phyloP scores from a whole-genome alignment of 768 basidiomycete genomes.

The Lyophyllum atratum region DNA sequence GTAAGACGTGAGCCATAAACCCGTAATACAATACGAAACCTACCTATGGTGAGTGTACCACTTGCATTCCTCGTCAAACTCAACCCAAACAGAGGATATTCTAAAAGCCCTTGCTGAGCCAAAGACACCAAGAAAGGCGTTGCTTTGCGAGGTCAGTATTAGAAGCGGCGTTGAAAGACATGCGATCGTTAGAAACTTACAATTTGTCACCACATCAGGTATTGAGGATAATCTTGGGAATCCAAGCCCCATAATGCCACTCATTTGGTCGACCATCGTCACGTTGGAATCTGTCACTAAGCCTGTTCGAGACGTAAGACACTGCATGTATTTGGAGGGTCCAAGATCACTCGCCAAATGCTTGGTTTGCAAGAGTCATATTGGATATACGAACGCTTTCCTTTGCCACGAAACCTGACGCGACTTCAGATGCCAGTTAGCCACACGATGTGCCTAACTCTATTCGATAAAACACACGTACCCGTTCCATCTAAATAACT shows the following conservation, averaged over 20 bases:
- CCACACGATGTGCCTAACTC: not conserved
- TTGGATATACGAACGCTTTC: constrained; percentile 66
- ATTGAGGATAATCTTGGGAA: constrained; percentile 75
- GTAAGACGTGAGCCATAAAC: not conserved
- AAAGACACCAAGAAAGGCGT: constrained; percentile 68
- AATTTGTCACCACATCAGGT: constrained; percentile 42
- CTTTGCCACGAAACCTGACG: constrained; percentile 68
- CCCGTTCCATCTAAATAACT: constrained; percentile 72
- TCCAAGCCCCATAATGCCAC: constrained; percentile 75
- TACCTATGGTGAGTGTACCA: constrained; percentile 70
- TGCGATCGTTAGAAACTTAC: constrained; percentile 29
- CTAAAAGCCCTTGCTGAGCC: constrained; percentile 61
- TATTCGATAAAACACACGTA: constrained; percentile 33
- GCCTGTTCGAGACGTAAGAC: constrained; percentile 36
- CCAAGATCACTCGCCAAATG: constrained; percentile 54
- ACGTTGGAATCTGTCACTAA: constrained; percentile 65
- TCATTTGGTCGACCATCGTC: constrained; percentile 60
- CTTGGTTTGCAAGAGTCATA: constrained; percentile 59
- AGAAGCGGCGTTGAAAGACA: not conserved
- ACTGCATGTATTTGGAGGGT: not conserved
- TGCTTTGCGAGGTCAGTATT: constrained; percentile 39
- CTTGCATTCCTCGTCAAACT: constrained; percentile 58
- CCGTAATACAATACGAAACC: constrained; percentile 10
- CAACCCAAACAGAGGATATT: constrained; percentile 79
- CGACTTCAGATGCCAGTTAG: constrained; percentile 39